Evolutionary conservation across 345 rosid species (phyloP), one percentile per base, ranked within the genome.

Genomic region (Citrus cavaleriei): DNA sequence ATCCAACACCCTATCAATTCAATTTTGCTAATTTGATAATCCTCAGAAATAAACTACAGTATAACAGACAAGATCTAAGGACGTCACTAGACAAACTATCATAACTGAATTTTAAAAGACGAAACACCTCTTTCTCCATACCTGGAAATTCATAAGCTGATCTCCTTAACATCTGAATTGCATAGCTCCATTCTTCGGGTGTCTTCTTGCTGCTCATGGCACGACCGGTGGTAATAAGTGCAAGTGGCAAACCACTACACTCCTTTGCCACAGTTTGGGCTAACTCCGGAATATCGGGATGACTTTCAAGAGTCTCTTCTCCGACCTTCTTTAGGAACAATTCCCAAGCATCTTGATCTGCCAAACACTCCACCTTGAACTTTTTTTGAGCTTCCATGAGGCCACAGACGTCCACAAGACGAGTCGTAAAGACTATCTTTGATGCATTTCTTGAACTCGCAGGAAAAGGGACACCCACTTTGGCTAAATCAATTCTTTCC

Each of bases 391-490:
- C 82, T 35, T 28, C 70, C 88, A 83, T 83, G 13, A 5, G 24
- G 1, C 70, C 27, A 37, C 89, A 86, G 2, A 83, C 68, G 19
- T 75, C 73, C 64, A 74, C 75, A 0, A 59, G 74, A 10, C 84
- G 69, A 77, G 85, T 83, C 0, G 86, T 70, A 61, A 83, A 79
- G 28, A 83, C 57, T 14, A 85, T 7, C 49, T 79, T 84, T 42
- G 69, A 75, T 13, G 42, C 19, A 34, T 67, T 76, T 25, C 12
- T 34, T 34, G 13, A 13, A 9, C 60, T 46, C 0, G 74, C 40
- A 46, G 16, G 78, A 32, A 4, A 32, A 12, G 87, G 84, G 73
- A 84, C 46, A 14, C 87, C 87, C 0, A 81, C 21, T 27, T 62
- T 62, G 3, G 6, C 14, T 62, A 62, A 27, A 62, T 62, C 35